Conservation (phyloP, 192 early-diverging fungal genomes). For the Backusella circina region DNA sequence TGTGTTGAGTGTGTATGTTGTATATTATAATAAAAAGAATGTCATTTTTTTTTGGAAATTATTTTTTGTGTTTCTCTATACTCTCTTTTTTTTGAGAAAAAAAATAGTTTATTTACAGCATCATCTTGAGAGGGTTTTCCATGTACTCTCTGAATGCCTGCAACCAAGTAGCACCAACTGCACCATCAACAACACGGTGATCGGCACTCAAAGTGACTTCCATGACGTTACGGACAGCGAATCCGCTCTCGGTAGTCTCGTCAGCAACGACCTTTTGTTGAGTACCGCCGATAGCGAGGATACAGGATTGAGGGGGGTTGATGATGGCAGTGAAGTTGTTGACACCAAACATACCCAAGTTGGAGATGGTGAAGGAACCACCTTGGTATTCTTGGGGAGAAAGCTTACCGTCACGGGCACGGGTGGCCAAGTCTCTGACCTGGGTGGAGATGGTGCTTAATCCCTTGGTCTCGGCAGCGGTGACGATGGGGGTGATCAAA, state of each 20-base stretch:
- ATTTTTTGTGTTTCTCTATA: neutral
- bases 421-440: slow-evolving; percentile 80
- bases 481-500: slow-evolving; percentile 94
- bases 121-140: slow-evolving; percentile 92
- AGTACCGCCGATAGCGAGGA: slow-evolving; percentile 87
- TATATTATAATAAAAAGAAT: slow-evolving; percentile 4
- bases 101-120: slow-evolving; percentile 67
- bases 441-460: slow-evolving; percentile 80
- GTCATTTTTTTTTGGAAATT: neutral
- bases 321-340: slow-evolving; percentile 96
- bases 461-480: slow-evolving; percentile 79
- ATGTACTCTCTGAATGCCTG: slow-evolving; percentile 84
- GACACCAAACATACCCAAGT: slow-evolving; percentile 97
- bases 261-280: slow-evolving; percentile 72
- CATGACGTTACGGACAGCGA: slow-evolving; percentile 72
- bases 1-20: neutral
- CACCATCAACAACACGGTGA: slow-evolving; percentile 96
- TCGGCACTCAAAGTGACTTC: slow-evolving; percentile 85
- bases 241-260: slow-evolving; percentile 56
- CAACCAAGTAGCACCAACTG: slow-evolving; percentile 88
- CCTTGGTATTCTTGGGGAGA: slow-evolving; percentile 94
- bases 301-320: slow-evolving; percentile 92
- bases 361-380: slow-evolving; percentile 96
- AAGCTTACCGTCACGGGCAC: slow-evolving; percentile 86
- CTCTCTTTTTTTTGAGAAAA: neutral